phyloP scores from a whole-genome alignment of 2,329 filamentous ascomycete species.

The Xylariaceae sp. region DNA sequence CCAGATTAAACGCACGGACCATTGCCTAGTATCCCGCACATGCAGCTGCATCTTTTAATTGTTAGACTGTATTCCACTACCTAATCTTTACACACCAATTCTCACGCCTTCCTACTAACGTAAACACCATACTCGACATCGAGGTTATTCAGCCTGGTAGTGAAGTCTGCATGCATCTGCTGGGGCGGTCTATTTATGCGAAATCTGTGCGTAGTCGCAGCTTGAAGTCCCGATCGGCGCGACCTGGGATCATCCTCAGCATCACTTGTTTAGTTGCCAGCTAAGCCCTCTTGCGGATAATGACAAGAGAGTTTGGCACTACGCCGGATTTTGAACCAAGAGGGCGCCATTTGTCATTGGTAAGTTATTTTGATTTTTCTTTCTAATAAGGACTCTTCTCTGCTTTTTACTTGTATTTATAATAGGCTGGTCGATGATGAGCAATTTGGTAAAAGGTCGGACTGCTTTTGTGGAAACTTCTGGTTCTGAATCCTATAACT shows the following conservation, averaged over 20 bases:
- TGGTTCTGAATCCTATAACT: slow-evolving; percentile 40
- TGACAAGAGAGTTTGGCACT: slow-evolving; percentile 15
- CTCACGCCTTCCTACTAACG: slow-evolving; percentile 1
- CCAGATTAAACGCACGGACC: slow-evolving; percentile 16
- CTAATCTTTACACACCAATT: slow-evolving; percentile 13
- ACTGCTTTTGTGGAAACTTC: slow-evolving; percentile 41
- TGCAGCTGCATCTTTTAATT: background rate
- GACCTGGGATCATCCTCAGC: slow-evolving; percentile 4
- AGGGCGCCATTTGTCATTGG: slow-evolving; percentile 3
- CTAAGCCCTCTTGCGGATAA: slow-evolving; percentile 14
- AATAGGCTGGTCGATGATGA: slow-evolving; percentile 46
- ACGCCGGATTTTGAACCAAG: slow-evolving; percentile 2
- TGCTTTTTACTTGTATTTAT: slow-evolving; percentile 3
- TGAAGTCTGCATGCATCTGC: slow-evolving; percentile 3
- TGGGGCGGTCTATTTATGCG: background rate
- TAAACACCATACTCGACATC: background rate
- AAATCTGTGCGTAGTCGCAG: background rate
- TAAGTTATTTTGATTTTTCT: slow-evolving; percentile 7
- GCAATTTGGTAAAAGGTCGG: slow-evolving; percentile 52
- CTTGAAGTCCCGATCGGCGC: slow-evolving; percentile 10
- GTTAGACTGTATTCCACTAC: too few relatives aligned
- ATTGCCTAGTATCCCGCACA: slow-evolving; percentile 13
- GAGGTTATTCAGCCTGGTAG: background rate
- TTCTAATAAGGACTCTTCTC: background rate
- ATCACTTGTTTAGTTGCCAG: slow-evolving; percentile 1